Conservation (phyloP, 2,329 filamentous ascomycete genomes). For the Aspergillus sp. region DNA sequence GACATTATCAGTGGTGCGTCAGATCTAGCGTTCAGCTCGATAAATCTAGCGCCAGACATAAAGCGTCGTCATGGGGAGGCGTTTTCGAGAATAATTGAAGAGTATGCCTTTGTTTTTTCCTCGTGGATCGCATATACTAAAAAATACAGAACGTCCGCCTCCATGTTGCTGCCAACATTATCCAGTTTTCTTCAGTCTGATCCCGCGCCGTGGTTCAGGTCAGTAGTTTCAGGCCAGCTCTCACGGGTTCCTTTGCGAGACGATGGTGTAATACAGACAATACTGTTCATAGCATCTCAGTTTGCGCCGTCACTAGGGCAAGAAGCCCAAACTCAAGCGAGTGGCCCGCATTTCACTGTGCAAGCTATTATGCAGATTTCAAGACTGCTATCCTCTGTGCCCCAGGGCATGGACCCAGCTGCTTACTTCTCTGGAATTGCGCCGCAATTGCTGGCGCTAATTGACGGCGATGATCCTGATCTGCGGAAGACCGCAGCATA, state of each 20-base stretch:
- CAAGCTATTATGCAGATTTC: conserved; percentile 38
- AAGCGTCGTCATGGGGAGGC: conserved; percentile 12
- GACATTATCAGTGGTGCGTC: conserved; percentile 32
- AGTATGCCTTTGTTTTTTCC: conserved; percentile 16
- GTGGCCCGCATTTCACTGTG: conserved; percentile 33
- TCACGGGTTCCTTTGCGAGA: conserved; percentile 31
- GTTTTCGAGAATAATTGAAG: conserved; percentile 23
- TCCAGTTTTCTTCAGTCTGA: conserved; percentile 30
- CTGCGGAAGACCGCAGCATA: conserved; percentile 35
- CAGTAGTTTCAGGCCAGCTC: conserved; percentile 26
- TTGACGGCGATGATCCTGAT: conserved; percentile 33
- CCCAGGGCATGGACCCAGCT: conserved; percentile 25
- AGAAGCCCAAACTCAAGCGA: conserved; percentile 20
- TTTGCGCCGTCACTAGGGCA: conserved; percentile 31
- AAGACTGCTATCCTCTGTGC: conserved; percentile 33
- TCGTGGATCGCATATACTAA: conserved; percentile 7
- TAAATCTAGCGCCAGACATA: conserved; percentile 8
- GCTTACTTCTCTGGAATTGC: conserved; percentile 31
- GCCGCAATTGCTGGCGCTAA: conserved; percentile 30
- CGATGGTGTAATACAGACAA: conserved; percentile 33
- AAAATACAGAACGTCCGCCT: conserved; percentile 25
- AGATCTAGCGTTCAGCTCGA: conserved; percentile 32
- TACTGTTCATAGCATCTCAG: conserved; percentile 35
- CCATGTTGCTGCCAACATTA: conserved; percentile 25
- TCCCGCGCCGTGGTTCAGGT: conserved; percentile 31